A percentile compares a stretch with the other conserved stretches of the same genome.
Evolutionary conservation across 192 early-diverging fungal species (phyloP).

Genomic region (Diversispora eburnea): DNA sequence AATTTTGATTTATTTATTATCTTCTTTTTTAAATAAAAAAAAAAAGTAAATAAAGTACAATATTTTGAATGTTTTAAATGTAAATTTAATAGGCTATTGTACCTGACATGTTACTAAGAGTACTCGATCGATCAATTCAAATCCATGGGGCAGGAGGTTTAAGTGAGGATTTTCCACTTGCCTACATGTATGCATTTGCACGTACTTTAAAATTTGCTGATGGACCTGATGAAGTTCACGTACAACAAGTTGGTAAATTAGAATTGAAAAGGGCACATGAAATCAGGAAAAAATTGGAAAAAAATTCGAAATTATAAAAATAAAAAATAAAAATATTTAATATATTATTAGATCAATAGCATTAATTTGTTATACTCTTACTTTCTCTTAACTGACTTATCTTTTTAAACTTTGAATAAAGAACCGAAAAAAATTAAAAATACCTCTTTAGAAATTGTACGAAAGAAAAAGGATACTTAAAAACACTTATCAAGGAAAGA

Average conservation of each 20-base stretch:
- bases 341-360: no score
- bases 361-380: no score
- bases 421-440: no score
- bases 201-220: slow-evolving; percentile 89
- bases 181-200: slow-evolving; percentile 74
- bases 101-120: slow-evolving; percentile 68
- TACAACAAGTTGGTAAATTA: slow-evolving; percentile 74
- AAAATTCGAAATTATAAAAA: slow-evolving; percentile 1
- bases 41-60: no score
- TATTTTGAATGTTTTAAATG: background rate
- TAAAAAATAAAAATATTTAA: background rate
- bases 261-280: slow-evolving; percentile 59
- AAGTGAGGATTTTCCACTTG: slow-evolving; percentile 78
- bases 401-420: no score
- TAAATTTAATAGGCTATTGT: slow-evolving; percentile 50
- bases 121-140: slow-evolving; percentile 93
- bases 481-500: no score
- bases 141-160: slow-evolving; percentile 91
- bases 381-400: no score
- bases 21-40: no score
- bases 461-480: no score
- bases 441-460: no score
- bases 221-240: slow-evolving; percentile 93
- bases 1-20: background rate
- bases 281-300: slow-evolving; percentile 35